Evolutionary conservation across 306 rosid genomes (phyloP).

Genomic region (Begonia loranthoides): DNA sequence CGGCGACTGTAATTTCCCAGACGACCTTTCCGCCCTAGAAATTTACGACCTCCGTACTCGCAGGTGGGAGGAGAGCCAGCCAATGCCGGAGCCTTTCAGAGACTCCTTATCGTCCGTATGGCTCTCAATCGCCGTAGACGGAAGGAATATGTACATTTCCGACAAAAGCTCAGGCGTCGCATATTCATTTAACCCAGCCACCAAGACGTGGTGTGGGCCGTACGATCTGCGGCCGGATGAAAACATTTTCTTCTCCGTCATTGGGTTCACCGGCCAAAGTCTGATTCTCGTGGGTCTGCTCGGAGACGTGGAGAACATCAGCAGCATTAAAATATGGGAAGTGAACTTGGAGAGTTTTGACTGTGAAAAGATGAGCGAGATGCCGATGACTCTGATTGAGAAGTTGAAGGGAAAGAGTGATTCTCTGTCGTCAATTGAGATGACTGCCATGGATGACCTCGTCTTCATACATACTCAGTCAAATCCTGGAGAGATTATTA

Average conservation of each 20-base stretch:
- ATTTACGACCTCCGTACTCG: conserved; percentile 18
- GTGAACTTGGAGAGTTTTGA: conserved; percentile 22
- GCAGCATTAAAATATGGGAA: conserved; percentile 37
- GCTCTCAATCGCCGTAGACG: conserved; percentile 36
- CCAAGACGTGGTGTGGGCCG: conserved; percentile 45
- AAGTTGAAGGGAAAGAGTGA: conserved; percentile 27
- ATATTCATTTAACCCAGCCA: conserved; percentile 24
- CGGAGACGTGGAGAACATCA: conserved; percentile 25
- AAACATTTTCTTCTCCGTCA: conserved; percentile 10
- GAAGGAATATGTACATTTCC: conserved; percentile 25
- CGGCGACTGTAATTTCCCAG: conserved; percentile 44
- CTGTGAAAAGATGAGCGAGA: conserved; percentile 33
- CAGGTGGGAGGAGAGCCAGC: conserved; percentile 29
- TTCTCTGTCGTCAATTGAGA: conserved; percentile 24
- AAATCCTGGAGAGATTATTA: conserved; percentile 23
- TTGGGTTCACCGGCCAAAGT: conserved; percentile 15
- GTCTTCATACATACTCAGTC: conserved; percentile 32
- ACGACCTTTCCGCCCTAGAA: conserved; percentile 41
- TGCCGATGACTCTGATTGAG: conserved; percentile 43
- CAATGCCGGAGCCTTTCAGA: conserved; percentile 38
- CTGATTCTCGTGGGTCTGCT: conserved; percentile 37
- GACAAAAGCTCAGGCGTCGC: conserved; percentile 37
- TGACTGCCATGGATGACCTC: conserved; percentile 28
- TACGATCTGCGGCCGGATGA: conserved; percentile 27
- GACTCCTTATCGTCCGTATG: conserved; percentile 38